phyloP scores from a whole-genome alignment of 2,329 filamentous ascomycete genomes.

The Apiospora phragmitis region DNA sequence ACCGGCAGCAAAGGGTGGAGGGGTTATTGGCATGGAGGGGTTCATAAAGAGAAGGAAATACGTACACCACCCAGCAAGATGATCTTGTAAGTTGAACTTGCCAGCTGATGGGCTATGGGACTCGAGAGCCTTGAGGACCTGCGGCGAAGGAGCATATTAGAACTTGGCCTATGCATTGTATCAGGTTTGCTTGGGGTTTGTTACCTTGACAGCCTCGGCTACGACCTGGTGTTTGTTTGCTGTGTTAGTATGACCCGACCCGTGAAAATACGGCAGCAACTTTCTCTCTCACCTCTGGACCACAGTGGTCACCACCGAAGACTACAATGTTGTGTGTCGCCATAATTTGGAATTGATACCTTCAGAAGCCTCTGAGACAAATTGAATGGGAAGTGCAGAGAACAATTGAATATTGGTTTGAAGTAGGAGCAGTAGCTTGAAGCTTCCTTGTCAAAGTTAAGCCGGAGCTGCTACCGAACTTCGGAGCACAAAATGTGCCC shows the following conservation, averaged over 20 bases:
- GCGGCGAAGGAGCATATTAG: slow-evolving; percentile 8
- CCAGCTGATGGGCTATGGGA: slow-evolving; percentile 65
- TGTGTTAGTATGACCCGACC: neutral
- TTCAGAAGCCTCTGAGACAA: neutral
- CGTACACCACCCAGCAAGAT: slow-evolving; percentile 79
- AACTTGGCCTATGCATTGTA: too few species aligned
- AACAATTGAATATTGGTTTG: neutral
- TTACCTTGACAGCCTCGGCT: slow-evolving; percentile 81
- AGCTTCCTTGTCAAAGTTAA: neutral
- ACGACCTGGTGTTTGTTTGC: slow-evolving; percentile 57
- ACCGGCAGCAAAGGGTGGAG: slow-evolving; percentile 5
- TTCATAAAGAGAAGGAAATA: slow-evolving; percentile 5
- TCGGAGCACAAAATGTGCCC: slow-evolving; percentile 18
- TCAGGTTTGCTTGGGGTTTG: neutral
- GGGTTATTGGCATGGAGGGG: slow-evolving; percentile 15
- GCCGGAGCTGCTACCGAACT: slow-evolving; percentile 8
- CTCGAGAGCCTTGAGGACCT: slow-evolving; percentile 82
- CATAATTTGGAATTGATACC: slow-evolving; percentile 48
- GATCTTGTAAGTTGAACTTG: slow-evolving; percentile 87
- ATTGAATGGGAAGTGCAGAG: neutral
- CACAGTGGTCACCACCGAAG: slow-evolving; percentile 81
- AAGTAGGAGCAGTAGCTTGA: neutral
- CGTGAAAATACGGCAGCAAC: neutral
- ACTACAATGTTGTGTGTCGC: slow-evolving; percentile 76
- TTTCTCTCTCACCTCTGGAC: slow-evolving; percentile 68